Evolutionary conservation across 108 stramenopile species (phyloP).

Genomic region (Nitzschia sp.): DNA sequence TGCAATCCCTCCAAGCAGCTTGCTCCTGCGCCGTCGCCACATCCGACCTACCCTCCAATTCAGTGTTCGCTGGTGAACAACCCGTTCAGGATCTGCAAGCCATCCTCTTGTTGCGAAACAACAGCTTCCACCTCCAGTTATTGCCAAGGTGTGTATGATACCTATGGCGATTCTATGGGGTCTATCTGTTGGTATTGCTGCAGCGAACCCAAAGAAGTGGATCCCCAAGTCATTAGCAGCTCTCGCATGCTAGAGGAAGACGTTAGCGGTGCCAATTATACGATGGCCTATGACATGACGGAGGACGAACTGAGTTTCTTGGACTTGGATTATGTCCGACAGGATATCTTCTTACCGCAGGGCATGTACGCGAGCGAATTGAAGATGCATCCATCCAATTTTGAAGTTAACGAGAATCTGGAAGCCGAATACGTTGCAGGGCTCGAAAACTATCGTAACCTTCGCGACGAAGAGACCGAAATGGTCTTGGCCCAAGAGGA

Average conservation of each 20-base stretch:
- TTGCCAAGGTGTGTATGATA: conserved; percentile 20
- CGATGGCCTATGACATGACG: neutral
- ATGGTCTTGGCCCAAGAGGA: neutral
- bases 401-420: conserved; percentile 11
- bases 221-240: conserved; percentile 2
- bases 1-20: conserved; percentile 29
- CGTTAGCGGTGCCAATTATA: neutral
- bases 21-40: conserved; percentile 18
- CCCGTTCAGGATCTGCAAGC: conserved; percentile 32
- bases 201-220: conserved; percentile 20
- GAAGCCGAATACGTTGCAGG: conserved; percentile 1
- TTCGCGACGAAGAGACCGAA: neutral
- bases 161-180: conserved; percentile 16
- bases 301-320: neutral
- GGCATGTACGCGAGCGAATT: neutral
- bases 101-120: conserved; percentile 13
- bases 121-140: neutral
- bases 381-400: conserved; percentile 11
- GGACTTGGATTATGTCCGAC: neutral
- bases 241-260: neutral
- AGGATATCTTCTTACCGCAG: conserved; percentile 4
- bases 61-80: conserved; percentile 23
- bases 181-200: conserved; percentile 40
- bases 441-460: neutral
- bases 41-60: conserved; percentile 18